Percentiles rank a stretch among this genome's conserved stretches.
phyloP scores from a whole-genome alignment of 495 filamentous ascomycete species.

The Penicillium crystallinum region DNA sequence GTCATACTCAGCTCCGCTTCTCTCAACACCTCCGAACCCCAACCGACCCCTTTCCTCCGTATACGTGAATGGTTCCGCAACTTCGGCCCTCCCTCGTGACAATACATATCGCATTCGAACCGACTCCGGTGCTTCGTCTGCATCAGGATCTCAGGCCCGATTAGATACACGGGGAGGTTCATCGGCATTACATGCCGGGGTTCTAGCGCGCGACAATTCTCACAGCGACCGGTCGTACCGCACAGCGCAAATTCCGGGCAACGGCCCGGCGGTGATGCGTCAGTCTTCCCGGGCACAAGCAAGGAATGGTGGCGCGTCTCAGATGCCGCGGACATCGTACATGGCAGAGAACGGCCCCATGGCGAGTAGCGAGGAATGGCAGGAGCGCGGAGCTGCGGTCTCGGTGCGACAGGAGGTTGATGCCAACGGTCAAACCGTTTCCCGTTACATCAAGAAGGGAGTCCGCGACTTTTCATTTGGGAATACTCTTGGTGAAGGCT shows the following conservation, averaged over 20 bases:
- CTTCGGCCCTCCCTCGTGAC: constrained; percentile 39
- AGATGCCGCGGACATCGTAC: constrained; percentile 53
- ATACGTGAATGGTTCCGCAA: constrained; percentile 45
- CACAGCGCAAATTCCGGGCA: constrained; percentile 52
- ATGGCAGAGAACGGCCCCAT: constrained; percentile 58
- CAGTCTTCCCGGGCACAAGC: constrained; percentile 42
- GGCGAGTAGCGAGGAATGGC: constrained; percentile 86
- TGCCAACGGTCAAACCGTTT: constrained; percentile 73
- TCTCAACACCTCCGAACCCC: constrained; percentile 31
- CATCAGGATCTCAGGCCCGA: constrained; percentile 50
- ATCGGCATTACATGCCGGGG: constrained; percentile 56
- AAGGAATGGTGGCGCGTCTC: constrained; percentile 46
- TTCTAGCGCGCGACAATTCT: constrained; percentile 64
- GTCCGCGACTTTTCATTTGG: constrained; percentile 97
- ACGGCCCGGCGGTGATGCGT: constrained; percentile 49
- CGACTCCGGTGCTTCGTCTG: constrained; percentile 60
- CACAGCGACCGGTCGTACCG: constrained; percentile 65
- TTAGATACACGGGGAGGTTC: constrained; percentile 58
- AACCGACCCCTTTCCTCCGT: constrained; percentile 52
- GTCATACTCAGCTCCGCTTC: constrained; percentile 42
- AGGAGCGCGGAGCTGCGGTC: constrained; percentile 85
- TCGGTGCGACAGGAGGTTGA: constrained; percentile 73
- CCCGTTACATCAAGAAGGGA: constrained; percentile 88
- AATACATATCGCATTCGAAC: constrained; percentile 54
- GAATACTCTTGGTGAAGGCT: constrained; percentile 87